Conservation (phyloP, 1,139 yeast genomes). For the Candida sp. region DNA sequence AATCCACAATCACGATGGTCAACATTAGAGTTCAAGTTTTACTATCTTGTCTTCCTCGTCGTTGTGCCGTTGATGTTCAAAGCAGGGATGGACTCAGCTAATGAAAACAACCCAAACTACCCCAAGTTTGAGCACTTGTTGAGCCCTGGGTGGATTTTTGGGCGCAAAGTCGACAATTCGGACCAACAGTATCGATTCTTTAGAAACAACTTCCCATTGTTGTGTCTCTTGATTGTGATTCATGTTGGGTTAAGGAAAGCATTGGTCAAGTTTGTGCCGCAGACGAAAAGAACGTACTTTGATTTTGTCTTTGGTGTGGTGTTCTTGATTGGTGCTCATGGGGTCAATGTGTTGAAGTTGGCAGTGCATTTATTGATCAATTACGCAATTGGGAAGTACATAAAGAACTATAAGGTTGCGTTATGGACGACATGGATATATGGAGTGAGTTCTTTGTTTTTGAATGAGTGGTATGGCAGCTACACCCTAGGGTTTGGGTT, state of each 20-base stretch:
- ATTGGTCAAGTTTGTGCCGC: conserved; percentile 21
- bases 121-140: conserved; percentile 62
- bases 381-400: conserved; percentile 55
- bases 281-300: conserved; percentile 50
- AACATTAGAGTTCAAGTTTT: conserved; percentile 73
- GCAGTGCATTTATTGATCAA: conserved; percentile 58
- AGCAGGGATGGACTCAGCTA: conserved; percentile 83
- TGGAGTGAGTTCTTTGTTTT: conserved; percentile 74
- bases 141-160: conserved; percentile 76
- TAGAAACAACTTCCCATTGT: conserved; percentile 73
- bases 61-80: conserved; percentile 84
- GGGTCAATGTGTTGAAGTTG: conserved; percentile 69
- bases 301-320: conserved; percentile 75
- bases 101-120: conserved; percentile 79
- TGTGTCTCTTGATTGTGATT: conserved; percentile 53
- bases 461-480: conserved; percentile 71
- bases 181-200: conserved; percentile 91
- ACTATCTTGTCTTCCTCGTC: conserved; percentile 61
- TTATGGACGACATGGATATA: conserved; percentile 67
- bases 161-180: conserved; percentile 85
- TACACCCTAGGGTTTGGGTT: conserved; percentile 54
- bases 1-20: conserved; percentile 66
- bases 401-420: conserved; percentile 33
- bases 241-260: conserved; percentile 59
- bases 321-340: conserved; percentile 81